Percentiles rank a stretch among this genome's conserved stretches.
phyloP scores from a whole-genome alignment of 768 basidiomycete genomes.

The Hortiboletus flavorubellus region DNA sequence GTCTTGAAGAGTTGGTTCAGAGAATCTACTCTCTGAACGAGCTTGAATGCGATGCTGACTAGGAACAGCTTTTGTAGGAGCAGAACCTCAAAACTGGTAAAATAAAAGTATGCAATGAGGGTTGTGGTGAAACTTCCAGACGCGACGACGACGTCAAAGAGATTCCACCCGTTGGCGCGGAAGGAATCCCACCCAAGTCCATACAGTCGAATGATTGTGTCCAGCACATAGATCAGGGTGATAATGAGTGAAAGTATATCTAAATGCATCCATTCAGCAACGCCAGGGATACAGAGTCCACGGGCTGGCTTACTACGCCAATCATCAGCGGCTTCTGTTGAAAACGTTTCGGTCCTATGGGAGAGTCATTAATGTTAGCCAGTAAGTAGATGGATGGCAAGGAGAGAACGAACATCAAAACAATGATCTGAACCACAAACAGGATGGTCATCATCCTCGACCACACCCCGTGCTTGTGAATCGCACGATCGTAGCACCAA shows the following conservation, averaged over 20 bases:
- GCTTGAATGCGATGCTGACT: constrained; percentile 90
- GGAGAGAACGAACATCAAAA: constrained; percentile 62
- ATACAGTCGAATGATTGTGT: constrained; percentile 71
- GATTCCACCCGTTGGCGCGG: constrained; percentile 89
- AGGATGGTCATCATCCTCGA: constrained; percentile 71
- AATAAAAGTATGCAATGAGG: constrained; percentile 57
- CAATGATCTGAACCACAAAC: constrained; percentile 77
- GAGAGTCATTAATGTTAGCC: not conserved
- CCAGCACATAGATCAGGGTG: constrained; percentile 68
- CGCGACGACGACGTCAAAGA: constrained; percentile 83
- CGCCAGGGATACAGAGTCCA: not conserved
- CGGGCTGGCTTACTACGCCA: constrained; percentile 52
- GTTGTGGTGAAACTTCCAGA: constrained; percentile 83
- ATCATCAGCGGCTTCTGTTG: constrained; percentile 46
- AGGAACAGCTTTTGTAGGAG: constrained; percentile 90
- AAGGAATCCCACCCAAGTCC: constrained; percentile 86
- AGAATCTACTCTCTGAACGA: constrained; percentile 83
- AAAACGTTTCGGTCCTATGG: constrained; percentile 76
- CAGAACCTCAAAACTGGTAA: constrained; percentile 48
- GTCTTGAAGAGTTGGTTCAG: constrained; percentile 97
- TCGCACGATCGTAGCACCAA: constrained; percentile 93
- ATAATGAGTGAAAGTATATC: constrained; percentile 76
- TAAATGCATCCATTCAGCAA: constrained; percentile 28
- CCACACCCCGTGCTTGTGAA: constrained; percentile 95
- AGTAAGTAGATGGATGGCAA: not conserved